Conservation (phyloP, 768 basidiomycete species). For the Mycena polygramma region DNA sequence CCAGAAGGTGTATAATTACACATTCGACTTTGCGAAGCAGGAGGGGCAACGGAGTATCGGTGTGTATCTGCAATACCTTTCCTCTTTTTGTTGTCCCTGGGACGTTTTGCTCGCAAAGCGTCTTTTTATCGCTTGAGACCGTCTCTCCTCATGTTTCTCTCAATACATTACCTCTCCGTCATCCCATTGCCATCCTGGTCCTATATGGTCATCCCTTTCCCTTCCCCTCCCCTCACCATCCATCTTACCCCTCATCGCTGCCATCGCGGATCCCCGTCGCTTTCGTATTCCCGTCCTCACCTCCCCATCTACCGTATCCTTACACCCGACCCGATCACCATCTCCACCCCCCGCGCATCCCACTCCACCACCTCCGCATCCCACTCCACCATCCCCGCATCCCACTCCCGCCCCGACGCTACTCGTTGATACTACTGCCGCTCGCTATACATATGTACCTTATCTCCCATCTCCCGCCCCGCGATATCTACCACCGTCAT, state of each 20-base stretch:
- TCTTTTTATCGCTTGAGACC: not conserved
- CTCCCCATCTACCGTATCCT: too few species aligned
- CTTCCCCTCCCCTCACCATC: not conserved
- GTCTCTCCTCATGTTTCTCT: not conserved
- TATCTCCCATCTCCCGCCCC: too few species aligned
- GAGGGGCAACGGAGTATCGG: slow-evolving; percentile 84
- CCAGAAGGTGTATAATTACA: slow-evolving; percentile 80
- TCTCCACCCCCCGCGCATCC: not conserved
- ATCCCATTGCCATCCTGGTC: too few species aligned
- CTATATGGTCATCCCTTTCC: too few species aligned
- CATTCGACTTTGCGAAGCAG: slow-evolving; percentile 83
- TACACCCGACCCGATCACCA: not conserved
- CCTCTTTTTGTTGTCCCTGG: not conserved
- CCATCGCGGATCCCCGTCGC: not conserved
- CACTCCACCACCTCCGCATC: not conserved
- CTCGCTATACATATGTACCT: too few species aligned
- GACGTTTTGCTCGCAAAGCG: not conserved
- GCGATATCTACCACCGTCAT: too few species aligned
- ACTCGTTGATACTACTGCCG: too few species aligned
- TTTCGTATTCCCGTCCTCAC: not conserved
- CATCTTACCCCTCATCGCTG: not conserved
- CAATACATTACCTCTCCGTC: too few species aligned
- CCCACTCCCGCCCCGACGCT: not conserved
- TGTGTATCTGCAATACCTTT: slow-evolving; percentile 14
- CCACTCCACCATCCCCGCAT: not conserved